Evolutionary conservation across 139 green algal species (phyloP).

Genomic region (Tetradesmus obliquus): DNA sequence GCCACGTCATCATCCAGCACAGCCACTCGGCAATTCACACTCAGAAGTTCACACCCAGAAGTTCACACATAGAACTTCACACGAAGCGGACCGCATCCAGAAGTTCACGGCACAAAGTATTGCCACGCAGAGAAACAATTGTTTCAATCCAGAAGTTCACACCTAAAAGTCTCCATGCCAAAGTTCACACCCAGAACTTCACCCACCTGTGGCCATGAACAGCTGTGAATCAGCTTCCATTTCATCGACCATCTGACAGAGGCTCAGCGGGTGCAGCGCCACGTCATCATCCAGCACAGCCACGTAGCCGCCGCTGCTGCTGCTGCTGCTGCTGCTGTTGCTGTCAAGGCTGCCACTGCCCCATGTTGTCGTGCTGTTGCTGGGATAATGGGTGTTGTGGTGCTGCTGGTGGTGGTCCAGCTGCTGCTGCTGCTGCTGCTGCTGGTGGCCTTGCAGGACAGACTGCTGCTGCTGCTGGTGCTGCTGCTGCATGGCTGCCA

Average conservation of each 20-base stretch:
- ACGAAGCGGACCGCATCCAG: too few species aligned
- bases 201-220: conserved; percentile 85
- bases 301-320: conserved; percentile 66
- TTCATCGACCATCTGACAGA: conserved; percentile 71
- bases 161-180: too few species aligned
- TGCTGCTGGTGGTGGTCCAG: not conserved
- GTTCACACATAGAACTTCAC: too few species aligned
- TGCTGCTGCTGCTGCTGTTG: not conserved
- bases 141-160: too few species aligned
- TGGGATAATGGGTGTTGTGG: not conserved
- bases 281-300: conserved; percentile 90
- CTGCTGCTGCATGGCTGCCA: not conserved
- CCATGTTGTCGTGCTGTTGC: not conserved
- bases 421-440: not conserved
- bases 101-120: too few species aligned
- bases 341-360: not conserved
- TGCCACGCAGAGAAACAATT: too few species aligned
- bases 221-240: conserved; percentile 69
- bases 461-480: too few species aligned
- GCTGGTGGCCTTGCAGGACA: too few species aligned
- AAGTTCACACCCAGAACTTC: too few species aligned
- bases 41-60: too few species aligned
- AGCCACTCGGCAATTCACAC: too few species aligned
- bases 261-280: conserved; percentile 71
- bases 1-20: conserved; percentile 87